A percentile compares a stretch with the other conserved stretches of the same genome.
Evolutionary conservation across 352 stramenopile genomes (phyloP).

Genomic region (Globisporangium perplexum): DNA sequence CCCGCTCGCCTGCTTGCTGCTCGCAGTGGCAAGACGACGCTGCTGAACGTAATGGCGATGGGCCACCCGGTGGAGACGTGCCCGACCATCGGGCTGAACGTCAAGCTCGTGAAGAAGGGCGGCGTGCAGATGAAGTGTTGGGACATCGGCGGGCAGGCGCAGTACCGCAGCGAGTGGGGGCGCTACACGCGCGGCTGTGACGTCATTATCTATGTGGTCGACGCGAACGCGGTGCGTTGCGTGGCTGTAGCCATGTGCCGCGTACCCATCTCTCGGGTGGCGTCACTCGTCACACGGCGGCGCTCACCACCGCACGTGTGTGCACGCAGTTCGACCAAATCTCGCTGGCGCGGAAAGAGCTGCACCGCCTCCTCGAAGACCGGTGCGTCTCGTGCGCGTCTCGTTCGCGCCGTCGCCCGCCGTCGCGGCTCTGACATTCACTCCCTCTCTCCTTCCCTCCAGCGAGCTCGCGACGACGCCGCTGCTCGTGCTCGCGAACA

Average conservation of each 20-base stretch:
- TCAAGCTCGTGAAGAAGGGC: conserved; percentile 96
- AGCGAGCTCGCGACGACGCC: conserved; percentile 89
- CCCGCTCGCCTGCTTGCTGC: neutral
- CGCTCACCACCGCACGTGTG: no score
- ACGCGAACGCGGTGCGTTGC: conserved; percentile 89
- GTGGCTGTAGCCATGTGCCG: neutral
- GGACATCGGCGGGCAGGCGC: conserved; percentile 97
- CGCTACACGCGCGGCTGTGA: conserved; percentile 96
- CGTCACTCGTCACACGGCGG: no score
- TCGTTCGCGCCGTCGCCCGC: neutral
- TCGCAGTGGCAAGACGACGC: conserved; percentile 93
- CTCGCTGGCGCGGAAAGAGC: conserved; percentile 91
- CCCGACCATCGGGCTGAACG: conserved; percentile 96
- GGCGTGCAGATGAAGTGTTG: conserved; percentile 98
- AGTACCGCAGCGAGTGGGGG: conserved; percentile 94
- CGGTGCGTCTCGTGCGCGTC: conserved; percentile 64
- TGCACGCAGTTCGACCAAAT: conserved; percentile 91
- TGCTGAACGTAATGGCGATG: conserved; percentile 95
- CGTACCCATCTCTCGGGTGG: neutral
- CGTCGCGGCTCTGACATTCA: neutral
- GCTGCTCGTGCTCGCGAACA: conserved; percentile 97
- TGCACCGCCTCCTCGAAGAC: conserved; percentile 92
- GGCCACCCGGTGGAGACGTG: conserved; percentile 94
- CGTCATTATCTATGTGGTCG: conserved; percentile 99
- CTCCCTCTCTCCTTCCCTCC: neutral